phyloP scores from a whole-genome alignment of 345 rosid species.

The Sisymbrium irio region DNA sequence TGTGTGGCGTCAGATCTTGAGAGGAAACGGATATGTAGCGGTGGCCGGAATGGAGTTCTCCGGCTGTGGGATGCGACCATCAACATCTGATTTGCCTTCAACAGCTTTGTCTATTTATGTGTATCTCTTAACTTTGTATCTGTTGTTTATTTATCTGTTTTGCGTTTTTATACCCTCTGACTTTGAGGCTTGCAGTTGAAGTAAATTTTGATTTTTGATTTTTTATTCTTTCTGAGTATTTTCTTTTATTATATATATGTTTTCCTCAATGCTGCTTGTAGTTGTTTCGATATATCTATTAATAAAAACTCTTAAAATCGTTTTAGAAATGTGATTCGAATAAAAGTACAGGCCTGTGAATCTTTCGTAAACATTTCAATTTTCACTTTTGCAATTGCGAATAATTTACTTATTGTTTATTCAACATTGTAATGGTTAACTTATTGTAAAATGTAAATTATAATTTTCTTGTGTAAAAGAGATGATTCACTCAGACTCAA shows the following conservation, averaged over 20 bases:
- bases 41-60: slow-evolving; percentile 94
- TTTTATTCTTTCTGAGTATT: not conserved
- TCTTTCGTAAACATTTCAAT: too few relatives aligned
- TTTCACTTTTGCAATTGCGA: not conserved
- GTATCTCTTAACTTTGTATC: too few relatives aligned
- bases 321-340: not conserved
- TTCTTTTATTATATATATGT: not conserved
- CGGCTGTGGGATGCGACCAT: slow-evolving; percentile 99
- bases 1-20: slow-evolving; percentile 94
- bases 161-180: not conserved
- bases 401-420: not conserved
- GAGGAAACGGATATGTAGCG: slow-evolving; percentile 97
- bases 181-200: not conserved
- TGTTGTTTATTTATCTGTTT: too few relatives aligned
- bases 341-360: not conserved
- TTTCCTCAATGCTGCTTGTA: not conserved
- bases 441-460: not conserved
- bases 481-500: not conserved
- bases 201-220: not conserved
- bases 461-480: not conserved
- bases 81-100: slow-evolving; percentile 56
- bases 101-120: too few relatives aligned
- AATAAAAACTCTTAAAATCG: not conserved
- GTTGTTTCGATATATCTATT: not conserved
- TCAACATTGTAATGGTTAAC: not conserved